Conservation (phyloP, 331 rosid genomes). For the Cydonia oblonga region DNA sequence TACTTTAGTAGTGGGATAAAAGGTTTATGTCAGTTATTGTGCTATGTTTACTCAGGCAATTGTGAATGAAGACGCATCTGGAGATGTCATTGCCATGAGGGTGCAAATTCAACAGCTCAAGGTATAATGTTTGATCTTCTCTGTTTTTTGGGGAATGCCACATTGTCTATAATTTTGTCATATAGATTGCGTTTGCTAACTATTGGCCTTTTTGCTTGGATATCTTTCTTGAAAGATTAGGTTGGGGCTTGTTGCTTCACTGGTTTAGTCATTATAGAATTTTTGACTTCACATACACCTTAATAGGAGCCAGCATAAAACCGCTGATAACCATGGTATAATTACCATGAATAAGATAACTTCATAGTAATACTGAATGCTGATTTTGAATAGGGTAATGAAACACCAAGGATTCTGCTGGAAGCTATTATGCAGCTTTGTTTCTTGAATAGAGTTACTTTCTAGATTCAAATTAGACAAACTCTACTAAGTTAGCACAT, state of each 20-base stretch:
- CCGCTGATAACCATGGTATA: neutral
- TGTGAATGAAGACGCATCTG: slow-evolving; percentile 91
- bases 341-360: neutral
- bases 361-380: neutral
- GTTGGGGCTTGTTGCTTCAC: neutral
- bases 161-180: neutral
- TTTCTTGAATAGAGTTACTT: neutral
- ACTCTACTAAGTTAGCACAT: neutral
- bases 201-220: neutral
- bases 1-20: neutral
- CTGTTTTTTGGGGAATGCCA: neutral
- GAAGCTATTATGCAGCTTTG: neutral
- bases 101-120: slow-evolving; percentile 92
- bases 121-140: slow-evolving; percentile 38
- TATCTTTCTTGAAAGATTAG: neutral
- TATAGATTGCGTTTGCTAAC: neutral
- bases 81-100: slow-evolving; percentile 94
- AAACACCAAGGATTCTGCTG: neutral
- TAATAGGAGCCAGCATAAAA: neutral
- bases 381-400: neutral
- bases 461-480: neutral
- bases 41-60: slow-evolving; percentile 52
- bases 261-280: neutral
- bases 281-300: neutral
- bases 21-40: neutral